These are phyloP conservation scores for Sporothrix brunneoviolacea DNA, from an alignment of 2,329 filamentous ascomycete genomes.

Conservation along the genomic window DNA sequence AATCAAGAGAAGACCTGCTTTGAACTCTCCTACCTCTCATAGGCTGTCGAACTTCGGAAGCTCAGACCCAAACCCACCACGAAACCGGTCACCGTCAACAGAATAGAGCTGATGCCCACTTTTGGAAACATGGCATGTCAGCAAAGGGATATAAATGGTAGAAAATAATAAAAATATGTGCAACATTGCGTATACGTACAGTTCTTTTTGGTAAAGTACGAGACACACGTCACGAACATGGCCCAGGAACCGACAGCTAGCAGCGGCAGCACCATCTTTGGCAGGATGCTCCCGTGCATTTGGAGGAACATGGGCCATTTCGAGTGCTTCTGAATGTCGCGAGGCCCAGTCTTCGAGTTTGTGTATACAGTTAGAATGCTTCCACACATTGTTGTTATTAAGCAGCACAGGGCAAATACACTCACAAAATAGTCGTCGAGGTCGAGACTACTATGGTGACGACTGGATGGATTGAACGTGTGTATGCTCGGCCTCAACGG, in stretches of 20 bases:
- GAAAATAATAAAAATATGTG: background rate
- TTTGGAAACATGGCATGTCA: slow-evolving; percentile 24
- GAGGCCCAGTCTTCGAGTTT: slow-evolving; percentile 53
- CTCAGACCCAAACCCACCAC: slow-evolving; percentile 72
- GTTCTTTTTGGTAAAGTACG: slow-evolving; percentile 21
- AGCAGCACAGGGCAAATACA: background rate
- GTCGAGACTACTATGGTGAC: slow-evolving; percentile 31
- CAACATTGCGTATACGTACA: slow-evolving; percentile 9
- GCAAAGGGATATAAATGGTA: background rate
- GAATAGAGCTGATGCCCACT: slow-evolving; percentile 55
- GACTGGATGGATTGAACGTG: slow-evolving; percentile 26
- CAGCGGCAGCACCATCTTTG: slow-evolving; percentile 68
- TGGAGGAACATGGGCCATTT: slow-evolving; percentile 74
- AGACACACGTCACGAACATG: slow-evolving; percentile 49
- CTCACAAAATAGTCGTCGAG: slow-evolving; percentile 41
- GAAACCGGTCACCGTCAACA: slow-evolving; percentile 81
- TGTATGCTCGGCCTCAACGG: slow-evolving; percentile 23
- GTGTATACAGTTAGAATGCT: no score
- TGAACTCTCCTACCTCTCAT: slow-evolving; percentile 50
- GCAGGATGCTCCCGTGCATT: slow-evolving; percentile 65
- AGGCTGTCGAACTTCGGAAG: slow-evolving; percentile 72
- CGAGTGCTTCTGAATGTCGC: slow-evolving; percentile 63
- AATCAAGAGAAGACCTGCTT: background rate
- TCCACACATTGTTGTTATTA: no score
- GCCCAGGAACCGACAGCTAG: slow-evolving; percentile 59